A percentile compares a stretch with the other conserved stretches of the same genome.
Evolutionary conservation across 208 protist species (phyloP).

Genomic region (Trypanosomatidae sp.): DNA sequence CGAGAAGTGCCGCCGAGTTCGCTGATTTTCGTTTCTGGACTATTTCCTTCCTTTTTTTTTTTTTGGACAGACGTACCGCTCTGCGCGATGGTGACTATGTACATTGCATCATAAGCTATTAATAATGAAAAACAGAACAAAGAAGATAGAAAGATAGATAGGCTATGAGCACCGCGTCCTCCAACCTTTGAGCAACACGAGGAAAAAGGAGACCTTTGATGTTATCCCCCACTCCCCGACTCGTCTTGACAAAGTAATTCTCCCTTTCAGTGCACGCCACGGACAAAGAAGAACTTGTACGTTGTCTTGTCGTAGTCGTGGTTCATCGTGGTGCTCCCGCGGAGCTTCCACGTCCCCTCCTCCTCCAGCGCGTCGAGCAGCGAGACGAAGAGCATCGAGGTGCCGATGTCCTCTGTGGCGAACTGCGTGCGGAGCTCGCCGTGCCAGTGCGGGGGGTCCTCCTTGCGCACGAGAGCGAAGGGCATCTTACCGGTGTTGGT

Average conservation of each 20-base stretch:
- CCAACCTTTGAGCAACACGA: too few species aligned
- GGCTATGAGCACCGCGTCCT: too few species aligned
- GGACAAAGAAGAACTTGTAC: constrained; percentile 91
- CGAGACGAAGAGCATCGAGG: constrained; percentile 76
- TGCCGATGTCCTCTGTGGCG: constrained; percentile 88
- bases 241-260: not conserved
- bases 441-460: constrained; percentile 85
- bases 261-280: constrained; percentile 28
- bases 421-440: constrained; percentile 84
- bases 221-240: too few species aligned
- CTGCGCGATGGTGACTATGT: too few species aligned
- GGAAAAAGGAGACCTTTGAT: too few species aligned
- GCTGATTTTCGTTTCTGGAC: too few species aligned
- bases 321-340: constrained; percentile 68
- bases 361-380: constrained; percentile 84
- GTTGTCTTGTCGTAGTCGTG: constrained; percentile 82
- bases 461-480: constrained; percentile 71
- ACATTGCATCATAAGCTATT: too few species aligned
- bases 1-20: too few species aligned
- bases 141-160: too few species aligned
- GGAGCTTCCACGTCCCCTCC: constrained; percentile 84
- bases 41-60: too few species aligned
- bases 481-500: constrained; percentile 79
- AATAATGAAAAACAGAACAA: too few species aligned
- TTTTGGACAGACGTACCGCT: too few species aligned